Evolutionary conservation across 129 eudicot species (phyloP).

Genomic region (Oenanthe sinensis): DNA sequence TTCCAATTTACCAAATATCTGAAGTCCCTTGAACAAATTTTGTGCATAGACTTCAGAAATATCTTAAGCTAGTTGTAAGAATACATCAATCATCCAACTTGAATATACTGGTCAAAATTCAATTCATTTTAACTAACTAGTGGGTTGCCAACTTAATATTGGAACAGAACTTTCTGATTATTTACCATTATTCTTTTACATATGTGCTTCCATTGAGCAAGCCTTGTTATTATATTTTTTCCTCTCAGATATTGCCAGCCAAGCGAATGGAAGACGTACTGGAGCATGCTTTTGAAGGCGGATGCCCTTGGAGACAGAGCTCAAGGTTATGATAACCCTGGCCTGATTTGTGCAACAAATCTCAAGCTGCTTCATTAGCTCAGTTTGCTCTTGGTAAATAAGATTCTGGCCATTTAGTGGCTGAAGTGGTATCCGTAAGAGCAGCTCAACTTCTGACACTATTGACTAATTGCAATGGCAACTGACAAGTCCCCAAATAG

Average conservation of each 20-base stretch:
- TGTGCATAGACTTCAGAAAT: background rate
- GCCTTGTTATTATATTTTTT: conserved; percentile 4
- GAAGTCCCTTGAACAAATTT: background rate
- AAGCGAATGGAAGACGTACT: conserved; percentile 93
- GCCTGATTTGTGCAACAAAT: background rate
- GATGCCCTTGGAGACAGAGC: conserved; percentile 83
- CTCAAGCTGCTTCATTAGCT: background rate
- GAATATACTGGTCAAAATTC: background rate
- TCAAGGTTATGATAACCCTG: conserved; percentile 53
- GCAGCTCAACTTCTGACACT: background rate
- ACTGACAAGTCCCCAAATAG: background rate
- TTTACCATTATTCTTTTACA: background rate
- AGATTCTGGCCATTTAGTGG: background rate
- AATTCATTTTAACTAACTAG: background rate
- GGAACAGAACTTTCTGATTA: background rate
- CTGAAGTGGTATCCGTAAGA: background rate
- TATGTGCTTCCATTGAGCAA: background rate
- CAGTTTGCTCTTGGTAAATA: background rate
- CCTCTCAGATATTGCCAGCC: conserved; percentile 61
- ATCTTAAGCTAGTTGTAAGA: background rate
- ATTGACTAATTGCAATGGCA: background rate
- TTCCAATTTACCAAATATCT: background rate
- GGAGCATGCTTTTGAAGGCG: conserved; percentile 97
- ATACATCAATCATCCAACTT: background rate
- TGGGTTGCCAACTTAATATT: background rate